Percentiles rank a stretch among this genome's conserved stretches.
Evolutionary conservation across 352 stramenopile genomes (phyloP).

Genomic region (Globisporangium parvum): DNA sequence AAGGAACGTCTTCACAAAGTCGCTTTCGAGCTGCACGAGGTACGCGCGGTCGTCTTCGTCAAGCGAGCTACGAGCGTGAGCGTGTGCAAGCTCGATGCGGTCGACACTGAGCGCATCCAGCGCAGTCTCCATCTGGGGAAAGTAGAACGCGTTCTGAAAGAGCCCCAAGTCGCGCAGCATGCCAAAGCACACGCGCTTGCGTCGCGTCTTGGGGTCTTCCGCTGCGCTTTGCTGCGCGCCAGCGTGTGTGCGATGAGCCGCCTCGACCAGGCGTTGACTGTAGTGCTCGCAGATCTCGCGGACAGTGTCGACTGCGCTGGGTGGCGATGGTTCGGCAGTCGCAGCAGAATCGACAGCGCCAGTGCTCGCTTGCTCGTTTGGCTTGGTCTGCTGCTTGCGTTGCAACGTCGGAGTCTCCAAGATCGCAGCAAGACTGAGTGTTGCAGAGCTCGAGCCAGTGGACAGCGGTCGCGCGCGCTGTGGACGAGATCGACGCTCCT

Average conservation of each 20-base stretch:
- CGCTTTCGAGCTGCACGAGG: neutral
- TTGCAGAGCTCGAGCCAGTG: too few relatives aligned
- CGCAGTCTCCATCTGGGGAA: constrained; percentile 31
- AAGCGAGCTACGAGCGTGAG: constrained; percentile 4
- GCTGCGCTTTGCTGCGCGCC: neutral
- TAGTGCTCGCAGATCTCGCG: constrained; percentile 5
- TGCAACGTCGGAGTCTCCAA: neutral
- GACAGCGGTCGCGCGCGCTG: too few relatives aligned
- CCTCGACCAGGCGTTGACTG: neutral
- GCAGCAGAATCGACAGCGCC: neutral
- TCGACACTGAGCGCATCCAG: constrained; percentile 15
- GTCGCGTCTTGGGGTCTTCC: constrained; percentile 2
- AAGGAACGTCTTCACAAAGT: constrained; percentile 11
- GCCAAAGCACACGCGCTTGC: constrained; percentile 21
- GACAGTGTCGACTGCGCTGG: neutral
- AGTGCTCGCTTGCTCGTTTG: too few relatives aligned
- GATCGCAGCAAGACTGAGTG: constrained; percentile 11
- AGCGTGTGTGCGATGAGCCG: neutral
- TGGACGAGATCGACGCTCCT: neutral
- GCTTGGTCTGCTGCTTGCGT: neutral
- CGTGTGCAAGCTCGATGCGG: constrained; percentile 8
- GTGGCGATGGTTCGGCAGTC: too few relatives aligned
- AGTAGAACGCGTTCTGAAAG: constrained; percentile 52
- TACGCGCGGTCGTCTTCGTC: neutral
- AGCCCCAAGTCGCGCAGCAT: constrained; percentile 47